A percentile compares a stretch with the other conserved stretches of the same genome.
Conservation (phyloP, 257 asterid genomes). For the Nemophila menziesii region DNA sequence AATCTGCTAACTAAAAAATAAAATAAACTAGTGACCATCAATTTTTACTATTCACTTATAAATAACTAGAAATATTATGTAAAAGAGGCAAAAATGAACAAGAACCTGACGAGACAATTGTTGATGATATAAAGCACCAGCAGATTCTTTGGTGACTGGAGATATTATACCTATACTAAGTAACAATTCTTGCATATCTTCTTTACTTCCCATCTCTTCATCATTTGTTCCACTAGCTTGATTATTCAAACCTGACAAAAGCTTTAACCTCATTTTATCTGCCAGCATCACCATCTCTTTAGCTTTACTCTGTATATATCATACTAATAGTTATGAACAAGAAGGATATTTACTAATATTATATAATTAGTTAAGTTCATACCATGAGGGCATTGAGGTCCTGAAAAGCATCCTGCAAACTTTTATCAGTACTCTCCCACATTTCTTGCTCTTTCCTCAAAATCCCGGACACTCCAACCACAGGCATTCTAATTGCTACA, state of each 20-base stretch:
- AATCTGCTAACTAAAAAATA: conserved; percentile 79
- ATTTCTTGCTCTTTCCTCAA: conserved; percentile 96
- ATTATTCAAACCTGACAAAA: conserved; percentile 64
- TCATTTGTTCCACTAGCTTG: conserved; percentile 51
- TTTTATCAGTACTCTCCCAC: conserved; percentile 99
- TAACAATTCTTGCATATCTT: conserved; percentile 95
- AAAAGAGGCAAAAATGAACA: conserved; percentile 4
- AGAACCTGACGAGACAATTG: conserved; percentile 92
- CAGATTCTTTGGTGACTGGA: conserved; percentile 96
- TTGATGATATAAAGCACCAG: conserved; percentile 97
- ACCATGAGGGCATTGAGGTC: conserved; percentile 98
- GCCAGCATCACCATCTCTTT: conserved; percentile 97
- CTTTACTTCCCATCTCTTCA: conserved; percentile 88
- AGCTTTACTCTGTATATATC: conserved; percentile 80
- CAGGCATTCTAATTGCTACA: conserved; percentile 57
- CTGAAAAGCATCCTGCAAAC: conserved; percentile 97
- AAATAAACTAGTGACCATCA: conserved; percentile 6
- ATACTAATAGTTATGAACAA: too few species aligned
- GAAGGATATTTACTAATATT: too few species aligned
- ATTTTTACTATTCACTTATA: neutral
- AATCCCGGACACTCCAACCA: conserved; percentile 89
- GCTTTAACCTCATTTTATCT: conserved; percentile 91
- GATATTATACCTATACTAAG: conserved; percentile 92
- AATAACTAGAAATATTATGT: neutral
- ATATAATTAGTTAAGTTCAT: conserved; percentile 11